These are phyloP conservation scores for Lepidium campestre DNA, from an alignment of 441 rosid species.

Conservation along the genomic window DNA sequence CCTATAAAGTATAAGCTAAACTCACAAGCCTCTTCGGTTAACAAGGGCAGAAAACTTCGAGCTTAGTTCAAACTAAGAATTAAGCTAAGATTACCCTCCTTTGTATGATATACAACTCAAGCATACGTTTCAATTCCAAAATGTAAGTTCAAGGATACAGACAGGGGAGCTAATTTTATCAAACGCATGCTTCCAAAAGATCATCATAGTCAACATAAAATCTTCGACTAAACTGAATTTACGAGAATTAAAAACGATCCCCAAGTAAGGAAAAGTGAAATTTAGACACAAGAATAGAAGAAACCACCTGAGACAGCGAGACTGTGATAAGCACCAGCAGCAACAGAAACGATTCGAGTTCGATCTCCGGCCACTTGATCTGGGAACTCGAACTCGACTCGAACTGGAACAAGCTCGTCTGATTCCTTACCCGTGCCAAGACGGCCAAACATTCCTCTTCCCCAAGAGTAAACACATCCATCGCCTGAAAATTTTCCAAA, in stretches of 20 bases:
- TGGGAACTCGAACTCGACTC: slow-evolving; percentile 37
- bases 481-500: slow-evolving; percentile 43
- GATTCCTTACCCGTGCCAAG: slow-evolving; percentile 68
- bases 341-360: slow-evolving; percentile 57
- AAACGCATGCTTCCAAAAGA: background rate
- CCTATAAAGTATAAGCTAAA: background rate
- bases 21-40: background rate
- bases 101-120: background rate
- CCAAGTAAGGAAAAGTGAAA: background rate
- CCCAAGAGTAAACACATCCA: slow-evolving; percentile 81
- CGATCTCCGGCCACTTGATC: slow-evolving; percentile 17
- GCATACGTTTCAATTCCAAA: background rate
- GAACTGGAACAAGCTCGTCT: slow-evolving; percentile 64
- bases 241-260: too few species aligned
- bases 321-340: slow-evolving; percentile 93
- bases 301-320: slow-evolving; percentile 70
- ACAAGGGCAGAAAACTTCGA: background rate
- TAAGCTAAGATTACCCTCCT: too few species aligned
- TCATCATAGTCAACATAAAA: background rate
- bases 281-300: background rate
- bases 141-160: background rate
- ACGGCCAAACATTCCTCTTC: slow-evolving; percentile 92
- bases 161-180: background rate
- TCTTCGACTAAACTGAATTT: too few species aligned
- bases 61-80: too few species aligned